These are phyloP conservation scores for Akanthomyces lecanii DNA, from an alignment of 2,329 filamentous ascomycete species.

Conservation along the genomic window DNA sequence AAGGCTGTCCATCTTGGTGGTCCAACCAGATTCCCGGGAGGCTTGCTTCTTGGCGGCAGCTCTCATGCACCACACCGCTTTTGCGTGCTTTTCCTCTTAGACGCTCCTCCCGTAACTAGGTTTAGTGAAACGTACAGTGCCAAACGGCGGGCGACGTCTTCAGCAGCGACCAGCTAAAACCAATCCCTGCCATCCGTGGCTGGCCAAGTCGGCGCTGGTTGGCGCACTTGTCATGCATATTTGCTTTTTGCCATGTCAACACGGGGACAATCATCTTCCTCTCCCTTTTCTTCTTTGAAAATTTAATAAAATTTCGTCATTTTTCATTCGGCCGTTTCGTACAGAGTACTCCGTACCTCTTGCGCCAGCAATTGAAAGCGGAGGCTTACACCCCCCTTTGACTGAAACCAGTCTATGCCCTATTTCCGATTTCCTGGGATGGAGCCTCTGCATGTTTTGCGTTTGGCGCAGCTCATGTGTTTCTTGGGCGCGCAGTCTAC, in stretches of 20 bases:
- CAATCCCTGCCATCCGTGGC: too few relatives aligned
- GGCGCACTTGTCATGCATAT: too few relatives aligned
- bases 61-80: conserved; percentile 6
- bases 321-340: background rate
- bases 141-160: background rate
- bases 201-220: too few relatives aligned
- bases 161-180: background rate
- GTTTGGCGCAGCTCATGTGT: conserved; percentile 6
- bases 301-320: too few relatives aligned
- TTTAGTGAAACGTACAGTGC: too few relatives aligned
- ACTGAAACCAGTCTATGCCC: conserved; percentile 5
- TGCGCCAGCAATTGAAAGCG: background rate
- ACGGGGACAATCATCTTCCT: too few relatives aligned
- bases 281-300: background rate
- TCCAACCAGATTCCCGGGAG: too few relatives aligned
- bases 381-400: background rate
- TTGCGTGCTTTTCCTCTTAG: conserved; percentile 4
- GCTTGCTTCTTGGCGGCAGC: background rate
- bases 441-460: conserved; percentile 7
- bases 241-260: too few relatives aligned
- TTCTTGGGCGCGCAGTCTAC: background rate
- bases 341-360: background rate
- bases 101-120: too few relatives aligned
- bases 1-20: too few relatives aligned
- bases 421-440: conserved; percentile 11